phyloP scores from a whole-genome alignment of 768 basidiomycete genomes.

The Calocybe indica region DNA sequence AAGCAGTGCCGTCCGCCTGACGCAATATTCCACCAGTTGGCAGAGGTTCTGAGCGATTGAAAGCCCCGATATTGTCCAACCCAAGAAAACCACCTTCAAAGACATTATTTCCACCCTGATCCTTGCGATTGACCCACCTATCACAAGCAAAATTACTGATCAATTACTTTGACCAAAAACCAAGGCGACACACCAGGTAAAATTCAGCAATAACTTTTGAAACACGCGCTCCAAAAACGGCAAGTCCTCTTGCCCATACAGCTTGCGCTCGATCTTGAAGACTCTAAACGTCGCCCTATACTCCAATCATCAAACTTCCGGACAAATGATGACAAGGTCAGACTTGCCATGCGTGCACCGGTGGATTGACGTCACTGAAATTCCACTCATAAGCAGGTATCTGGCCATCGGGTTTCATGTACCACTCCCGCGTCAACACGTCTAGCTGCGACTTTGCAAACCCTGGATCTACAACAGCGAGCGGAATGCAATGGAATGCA shows the following conservation, averaged over 20 bases:
- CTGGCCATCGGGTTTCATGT: constrained; percentile 98
- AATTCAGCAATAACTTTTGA: constrained; percentile 94
- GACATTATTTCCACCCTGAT: constrained; percentile 89
- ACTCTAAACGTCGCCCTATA: constrained; percentile 91
- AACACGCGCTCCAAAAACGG: constrained; percentile 95
- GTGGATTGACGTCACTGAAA: constrained; percentile 96
- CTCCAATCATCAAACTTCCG: not conserved
- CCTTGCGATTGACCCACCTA: constrained; percentile 99
- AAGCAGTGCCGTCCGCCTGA: constrained; percentile 97
- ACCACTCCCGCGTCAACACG: constrained; percentile 96
- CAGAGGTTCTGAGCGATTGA: constrained; percentile 95
- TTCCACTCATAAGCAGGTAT: constrained; percentile 99
- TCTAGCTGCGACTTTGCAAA: constrained; percentile 99
- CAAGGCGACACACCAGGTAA: constrained; percentile 68
- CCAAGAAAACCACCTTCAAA: constrained; percentile 99
- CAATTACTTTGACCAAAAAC: not conserved
- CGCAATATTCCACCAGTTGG: constrained; percentile 92
- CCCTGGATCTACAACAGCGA: constrained; percentile 90
- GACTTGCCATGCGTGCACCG: constrained; percentile 91
- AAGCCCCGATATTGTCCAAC: constrained; percentile 95
- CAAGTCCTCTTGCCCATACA: constrained; percentile 86
- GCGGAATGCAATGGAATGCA: constrained; percentile 98
- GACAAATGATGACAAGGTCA: not conserved
- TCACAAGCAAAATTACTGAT: not conserved
- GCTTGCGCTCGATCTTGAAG: constrained; percentile 98